Evolutionary conservation across 148 eudicot genomes (phyloP).

Genomic region (Vaccinium macrocarpon): DNA sequence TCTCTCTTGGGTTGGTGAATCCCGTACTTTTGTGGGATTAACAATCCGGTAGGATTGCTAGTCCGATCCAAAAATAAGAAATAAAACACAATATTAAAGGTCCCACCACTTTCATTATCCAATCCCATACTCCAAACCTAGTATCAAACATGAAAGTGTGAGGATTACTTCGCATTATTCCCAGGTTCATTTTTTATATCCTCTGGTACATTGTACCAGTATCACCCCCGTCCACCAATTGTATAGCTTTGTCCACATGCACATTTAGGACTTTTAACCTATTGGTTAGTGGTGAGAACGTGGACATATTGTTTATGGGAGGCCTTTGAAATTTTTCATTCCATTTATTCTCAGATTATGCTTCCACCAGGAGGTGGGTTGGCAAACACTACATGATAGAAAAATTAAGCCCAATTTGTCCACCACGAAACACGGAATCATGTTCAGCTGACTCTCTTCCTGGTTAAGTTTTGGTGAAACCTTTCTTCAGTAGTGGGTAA

Average conservation of each 20-base stretch:
- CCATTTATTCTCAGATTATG: background rate
- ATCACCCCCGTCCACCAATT: background rate
- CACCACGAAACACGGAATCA: conserved; percentile 17
- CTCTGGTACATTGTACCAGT: background rate
- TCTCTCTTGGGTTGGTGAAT: no score
- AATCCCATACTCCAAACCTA: no score
- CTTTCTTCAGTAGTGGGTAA: conserved; percentile 1
- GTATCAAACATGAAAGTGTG: background rate
- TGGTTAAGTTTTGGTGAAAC: background rate
- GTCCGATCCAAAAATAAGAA: no score
- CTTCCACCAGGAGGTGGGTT: conserved; percentile 16
- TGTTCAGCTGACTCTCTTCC: background rate
- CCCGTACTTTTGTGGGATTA: no score
- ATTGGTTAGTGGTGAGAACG: background rate
- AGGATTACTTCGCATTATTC: background rate
- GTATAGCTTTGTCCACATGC: background rate
- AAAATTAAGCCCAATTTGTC: background rate
- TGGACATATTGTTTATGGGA: background rate
- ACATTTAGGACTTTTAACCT: background rate
- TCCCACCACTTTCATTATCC: no score
- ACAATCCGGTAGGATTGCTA: no score
- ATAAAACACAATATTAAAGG: no score
- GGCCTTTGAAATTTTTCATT: background rate
- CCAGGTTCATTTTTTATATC: background rate
- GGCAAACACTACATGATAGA: conserved; percentile 6